phyloP scores from a whole-genome alignment of 495 filamentous ascomycete species.

The Achaetomiella virescens region DNA sequence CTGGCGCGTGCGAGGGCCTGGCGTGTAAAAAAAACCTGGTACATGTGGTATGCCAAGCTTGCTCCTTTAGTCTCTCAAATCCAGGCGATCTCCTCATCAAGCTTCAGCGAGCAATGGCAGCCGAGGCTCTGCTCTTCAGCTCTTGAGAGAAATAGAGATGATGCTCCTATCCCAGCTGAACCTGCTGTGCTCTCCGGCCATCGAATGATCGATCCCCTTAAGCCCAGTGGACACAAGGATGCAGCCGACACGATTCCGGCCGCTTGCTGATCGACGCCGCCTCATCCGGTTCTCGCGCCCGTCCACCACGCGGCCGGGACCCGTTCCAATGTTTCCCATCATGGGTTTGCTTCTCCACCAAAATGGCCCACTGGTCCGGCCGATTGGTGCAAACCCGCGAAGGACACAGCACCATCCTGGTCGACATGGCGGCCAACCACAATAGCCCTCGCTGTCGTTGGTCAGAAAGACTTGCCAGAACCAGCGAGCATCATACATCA shows the following conservation, averaged over 20 bases:
- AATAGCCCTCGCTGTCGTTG: slow-evolving; percentile 6
- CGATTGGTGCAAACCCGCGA: slow-evolving; percentile 1
- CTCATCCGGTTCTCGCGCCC: slow-evolving; percentile 8
- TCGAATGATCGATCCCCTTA: not conserved
- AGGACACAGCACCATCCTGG: not conserved
- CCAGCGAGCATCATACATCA: slow-evolving; percentile 29
- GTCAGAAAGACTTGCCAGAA: slow-evolving; percentile 11
- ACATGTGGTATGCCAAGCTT: too few species aligned
- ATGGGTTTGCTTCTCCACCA: not conserved
- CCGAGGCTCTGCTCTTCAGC: too few species aligned
- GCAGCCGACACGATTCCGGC: slow-evolving; percentile 8
- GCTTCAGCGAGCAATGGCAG: too few species aligned
- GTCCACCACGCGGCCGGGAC: not conserved
- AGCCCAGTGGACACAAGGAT: not conserved
- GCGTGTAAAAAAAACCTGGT: too few species aligned
- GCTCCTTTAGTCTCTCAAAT: too few species aligned
- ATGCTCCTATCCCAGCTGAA: not conserved
- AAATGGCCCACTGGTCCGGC: not conserved
- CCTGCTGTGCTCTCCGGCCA: not conserved
- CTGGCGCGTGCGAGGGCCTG: too few species aligned
- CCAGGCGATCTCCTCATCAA: too few species aligned
- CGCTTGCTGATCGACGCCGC: slow-evolving; percentile 2
- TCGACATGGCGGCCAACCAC: not conserved
- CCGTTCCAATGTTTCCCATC: not conserved
- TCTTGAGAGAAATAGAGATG: not conserved